Conservation (phyloP, 2,329 filamentous ascomycete genomes). For the Fusarium sp. region DNA sequence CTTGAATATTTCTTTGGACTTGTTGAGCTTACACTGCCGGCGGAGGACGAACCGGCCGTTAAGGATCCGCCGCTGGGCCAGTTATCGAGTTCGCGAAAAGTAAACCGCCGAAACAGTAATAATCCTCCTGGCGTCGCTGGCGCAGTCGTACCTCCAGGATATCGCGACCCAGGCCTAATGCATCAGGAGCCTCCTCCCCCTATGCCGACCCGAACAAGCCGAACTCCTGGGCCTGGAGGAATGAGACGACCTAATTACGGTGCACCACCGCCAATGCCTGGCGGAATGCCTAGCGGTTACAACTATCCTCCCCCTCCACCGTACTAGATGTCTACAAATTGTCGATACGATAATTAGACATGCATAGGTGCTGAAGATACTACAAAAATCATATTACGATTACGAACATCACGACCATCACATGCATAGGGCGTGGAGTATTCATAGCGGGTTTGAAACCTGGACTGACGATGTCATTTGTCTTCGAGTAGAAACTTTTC, state of each 20-base stretch:
- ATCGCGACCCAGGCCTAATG: slow-evolving; percentile 42
- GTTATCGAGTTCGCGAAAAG: slow-evolving; percentile 61
- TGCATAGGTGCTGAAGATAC: slow-evolving; percentile 26
- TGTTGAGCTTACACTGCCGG: slow-evolving; percentile 73
- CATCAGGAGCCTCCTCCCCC: slow-evolving; percentile 43
- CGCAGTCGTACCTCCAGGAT: slow-evolving; percentile 42
- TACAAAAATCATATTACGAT: slow-evolving; percentile 41
- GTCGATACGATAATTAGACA: slow-evolving; percentile 22
- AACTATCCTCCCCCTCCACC: slow-evolving; percentile 34
- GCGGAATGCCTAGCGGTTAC: slow-evolving; percentile 30
- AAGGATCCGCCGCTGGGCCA: slow-evolving; percentile 70
- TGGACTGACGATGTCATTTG: slow-evolving; percentile 39
- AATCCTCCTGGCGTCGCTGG: slow-evolving; percentile 47
- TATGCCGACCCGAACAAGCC: slow-evolving; percentile 37
- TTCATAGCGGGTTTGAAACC: slow-evolving; percentile 41
- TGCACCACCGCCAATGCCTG: slow-evolving; percentile 36
- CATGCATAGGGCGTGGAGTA: slow-evolving; percentile 45
- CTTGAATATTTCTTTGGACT: slow-evolving; percentile 82
- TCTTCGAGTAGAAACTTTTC: slow-evolving; percentile 40
- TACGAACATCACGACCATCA: slow-evolving; percentile 47
- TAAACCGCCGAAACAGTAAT: slow-evolving; percentile 54
- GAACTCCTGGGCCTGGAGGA: slow-evolving; percentile 46
- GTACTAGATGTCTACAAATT: slow-evolving; percentile 25
- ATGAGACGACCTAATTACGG: slow-evolving; percentile 40
- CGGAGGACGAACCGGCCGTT: slow-evolving; percentile 69